These are phyloP conservation scores for Vaccinium vitisidaea DNA, from an alignment of 148 eudicot species.

Conservation along the genomic window DNA sequence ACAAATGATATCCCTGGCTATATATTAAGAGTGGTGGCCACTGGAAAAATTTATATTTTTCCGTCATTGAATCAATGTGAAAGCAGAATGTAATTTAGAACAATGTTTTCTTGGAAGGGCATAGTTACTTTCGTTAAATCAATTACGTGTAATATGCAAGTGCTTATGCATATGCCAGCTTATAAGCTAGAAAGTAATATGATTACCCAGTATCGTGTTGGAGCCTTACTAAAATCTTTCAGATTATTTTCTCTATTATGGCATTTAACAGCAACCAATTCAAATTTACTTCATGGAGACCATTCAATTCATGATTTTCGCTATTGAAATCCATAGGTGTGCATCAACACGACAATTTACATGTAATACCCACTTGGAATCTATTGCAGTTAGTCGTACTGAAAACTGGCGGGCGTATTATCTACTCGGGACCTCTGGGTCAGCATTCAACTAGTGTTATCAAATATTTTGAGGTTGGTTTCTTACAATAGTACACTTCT, in stretches of 20 bases:
- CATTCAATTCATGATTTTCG: neutral
- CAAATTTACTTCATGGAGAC: neutral
- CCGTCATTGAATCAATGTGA: neutral
- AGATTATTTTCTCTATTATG: neutral
- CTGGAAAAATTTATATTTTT: neutral
- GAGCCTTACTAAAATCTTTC: neutral
- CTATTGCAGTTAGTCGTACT: constrained; percentile 59
- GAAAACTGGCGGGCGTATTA: constrained; percentile 63
- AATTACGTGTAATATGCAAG: neutral
- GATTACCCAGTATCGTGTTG: neutral
- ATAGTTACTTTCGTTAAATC: neutral
- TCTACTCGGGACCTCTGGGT: constrained; percentile 82
- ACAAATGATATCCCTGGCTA: neutral
- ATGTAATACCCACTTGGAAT: constrained; percentile 2
- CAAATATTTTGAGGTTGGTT: constrained; percentile 70
- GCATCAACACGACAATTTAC: neutral
- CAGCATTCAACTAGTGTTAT: constrained; percentile 54
- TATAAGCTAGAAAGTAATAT: neutral
- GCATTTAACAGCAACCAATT: neutral
- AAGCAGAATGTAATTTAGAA: neutral
- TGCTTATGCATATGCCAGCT: neutral
- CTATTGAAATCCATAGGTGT: neutral
- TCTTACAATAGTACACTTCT: neutral
- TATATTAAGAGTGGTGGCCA: neutral
- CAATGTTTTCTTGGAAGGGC: neutral